Evolutionary conservation across 176 grass and related monocot species (phyloP).

Genomic region (Bonia amplexicaulis): DNA sequence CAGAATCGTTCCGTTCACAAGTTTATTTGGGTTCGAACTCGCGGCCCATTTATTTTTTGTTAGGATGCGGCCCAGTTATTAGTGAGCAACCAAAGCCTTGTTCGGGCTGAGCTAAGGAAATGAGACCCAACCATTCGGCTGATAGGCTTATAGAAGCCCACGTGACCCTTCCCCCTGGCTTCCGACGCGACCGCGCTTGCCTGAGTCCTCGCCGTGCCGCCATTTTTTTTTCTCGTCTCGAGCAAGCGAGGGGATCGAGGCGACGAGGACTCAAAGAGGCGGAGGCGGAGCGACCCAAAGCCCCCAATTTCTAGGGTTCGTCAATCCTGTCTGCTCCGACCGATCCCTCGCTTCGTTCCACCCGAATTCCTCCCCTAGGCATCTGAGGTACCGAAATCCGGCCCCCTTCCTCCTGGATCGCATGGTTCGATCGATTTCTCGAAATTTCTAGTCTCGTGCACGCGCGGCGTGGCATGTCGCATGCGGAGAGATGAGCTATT

Average conservation of each 20-base stretch:
- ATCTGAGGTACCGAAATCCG: background rate
- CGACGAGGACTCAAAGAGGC: background rate
- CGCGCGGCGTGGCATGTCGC: background rate
- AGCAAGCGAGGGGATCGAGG: background rate
- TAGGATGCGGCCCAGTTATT: background rate
- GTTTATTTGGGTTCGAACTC: background rate
- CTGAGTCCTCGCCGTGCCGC: background rate
- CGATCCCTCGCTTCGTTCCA: background rate
- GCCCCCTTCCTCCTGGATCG: background rate
- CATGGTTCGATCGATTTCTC: background rate
- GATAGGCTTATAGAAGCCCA: background rate
- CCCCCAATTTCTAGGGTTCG: background rate
- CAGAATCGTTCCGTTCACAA: background rate
- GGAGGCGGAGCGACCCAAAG: background rate
- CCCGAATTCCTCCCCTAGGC: background rate
- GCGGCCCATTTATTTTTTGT: background rate
- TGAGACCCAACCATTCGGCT: background rate
- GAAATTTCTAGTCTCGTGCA: background rate
- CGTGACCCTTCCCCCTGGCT: background rate
- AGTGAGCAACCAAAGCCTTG: background rate
- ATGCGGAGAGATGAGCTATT: background rate
- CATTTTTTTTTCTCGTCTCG: constrained; percentile 12
- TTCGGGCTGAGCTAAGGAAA: background rate
- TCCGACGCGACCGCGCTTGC: background rate
- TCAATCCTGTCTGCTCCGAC: background rate